Conservation (phyloP, 495 filamentous ascomycete genomes). For the Bacidia rubella region DNA sequence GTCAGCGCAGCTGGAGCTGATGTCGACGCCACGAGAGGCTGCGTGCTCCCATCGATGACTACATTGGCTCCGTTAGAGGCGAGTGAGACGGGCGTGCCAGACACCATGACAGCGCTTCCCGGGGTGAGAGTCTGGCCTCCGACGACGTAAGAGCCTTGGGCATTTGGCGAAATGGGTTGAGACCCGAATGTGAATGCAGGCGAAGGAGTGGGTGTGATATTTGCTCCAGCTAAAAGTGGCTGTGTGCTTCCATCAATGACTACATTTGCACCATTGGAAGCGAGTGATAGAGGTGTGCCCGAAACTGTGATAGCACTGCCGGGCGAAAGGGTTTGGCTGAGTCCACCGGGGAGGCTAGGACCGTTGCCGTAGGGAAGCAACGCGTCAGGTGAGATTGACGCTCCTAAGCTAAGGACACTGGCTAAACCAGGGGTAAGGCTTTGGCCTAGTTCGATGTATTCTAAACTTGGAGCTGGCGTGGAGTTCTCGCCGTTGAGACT, state of each 20-base stretch:
- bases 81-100: conserved; percentile 11
- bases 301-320: conserved; percentile 10
- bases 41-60: conserved; percentile 11
- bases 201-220: neutral
- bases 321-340: neutral
- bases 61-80: conserved; percentile 3
- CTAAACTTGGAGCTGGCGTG: neutral
- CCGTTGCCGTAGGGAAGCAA: neutral
- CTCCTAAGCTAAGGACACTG: conserved; percentile 4
- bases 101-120: conserved; percentile 5
- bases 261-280: neutral
- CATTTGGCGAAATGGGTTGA: conserved; percentile 8
- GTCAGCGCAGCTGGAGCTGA: neutral
- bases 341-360: conserved; percentile 1
- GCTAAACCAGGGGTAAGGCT: conserved; percentile 5
- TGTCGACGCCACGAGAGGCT: neutral
- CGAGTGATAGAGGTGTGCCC: conserved; percentile 7
- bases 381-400: neutral
- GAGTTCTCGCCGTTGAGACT: neutral
- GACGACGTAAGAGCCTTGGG: conserved; percentile 9
- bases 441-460: neutral
- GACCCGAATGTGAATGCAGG: conserved; percentile 2
- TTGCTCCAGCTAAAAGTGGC: neutral
- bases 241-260: conserved; percentile 1
- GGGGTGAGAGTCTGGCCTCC: conserved; percentile 13